These are phyloP conservation scores for Claviceps cyperi DNA, from an alignment of 2,329 filamentous ascomycete species.

Conservation along the genomic window DNA sequence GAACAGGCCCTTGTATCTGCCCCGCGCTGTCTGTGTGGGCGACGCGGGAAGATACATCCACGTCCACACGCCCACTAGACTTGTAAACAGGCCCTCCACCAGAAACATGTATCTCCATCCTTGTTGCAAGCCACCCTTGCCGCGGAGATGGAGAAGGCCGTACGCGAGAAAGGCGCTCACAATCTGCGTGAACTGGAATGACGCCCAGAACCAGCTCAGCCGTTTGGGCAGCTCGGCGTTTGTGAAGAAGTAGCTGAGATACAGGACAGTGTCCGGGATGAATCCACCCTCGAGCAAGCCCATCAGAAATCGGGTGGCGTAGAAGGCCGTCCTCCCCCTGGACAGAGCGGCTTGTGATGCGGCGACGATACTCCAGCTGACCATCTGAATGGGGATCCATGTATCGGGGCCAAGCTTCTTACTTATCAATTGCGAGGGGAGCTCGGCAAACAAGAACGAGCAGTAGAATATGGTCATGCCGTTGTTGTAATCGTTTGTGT, in stretches of 20 bases:
- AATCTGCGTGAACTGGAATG: constrained; percentile 13
- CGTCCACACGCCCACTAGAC: constrained; percentile 6
- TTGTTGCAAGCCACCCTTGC: constrained; percentile 2
- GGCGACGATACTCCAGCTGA: constrained; percentile 20
- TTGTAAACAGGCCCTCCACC: constrained; percentile 3
- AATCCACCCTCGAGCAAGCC: constrained; percentile 44
- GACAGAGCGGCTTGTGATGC: constrained; percentile 18
- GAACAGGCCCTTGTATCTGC: constrained; percentile 6
- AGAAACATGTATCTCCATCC: constrained; percentile 5
- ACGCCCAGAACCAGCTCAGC: constrained; percentile 18
- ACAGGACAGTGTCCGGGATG: constrained; percentile 31
- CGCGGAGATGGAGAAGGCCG: constrained; percentile 12
- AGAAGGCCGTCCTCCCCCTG: constrained; percentile 15
- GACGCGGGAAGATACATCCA: constrained; percentile 5
- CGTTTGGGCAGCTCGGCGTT: constrained; percentile 16
- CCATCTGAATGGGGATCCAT: constrained; percentile 34
- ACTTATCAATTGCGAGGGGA: constrained; percentile 37
- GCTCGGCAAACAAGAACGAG: constrained; percentile 35
- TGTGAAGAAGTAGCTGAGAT: constrained; percentile 20
- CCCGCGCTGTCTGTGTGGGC: constrained; percentile 5
- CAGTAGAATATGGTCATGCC: constrained; percentile 35
- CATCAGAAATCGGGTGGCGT: constrained; percentile 20
- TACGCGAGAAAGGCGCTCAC: constrained; percentile 14
- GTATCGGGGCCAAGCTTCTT: constrained; percentile 35
- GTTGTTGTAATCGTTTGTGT: constrained; percentile 27